Base-by-base conservation (phyloP, 331 rosid species). In the Pyracantha coccinea region DNA sequence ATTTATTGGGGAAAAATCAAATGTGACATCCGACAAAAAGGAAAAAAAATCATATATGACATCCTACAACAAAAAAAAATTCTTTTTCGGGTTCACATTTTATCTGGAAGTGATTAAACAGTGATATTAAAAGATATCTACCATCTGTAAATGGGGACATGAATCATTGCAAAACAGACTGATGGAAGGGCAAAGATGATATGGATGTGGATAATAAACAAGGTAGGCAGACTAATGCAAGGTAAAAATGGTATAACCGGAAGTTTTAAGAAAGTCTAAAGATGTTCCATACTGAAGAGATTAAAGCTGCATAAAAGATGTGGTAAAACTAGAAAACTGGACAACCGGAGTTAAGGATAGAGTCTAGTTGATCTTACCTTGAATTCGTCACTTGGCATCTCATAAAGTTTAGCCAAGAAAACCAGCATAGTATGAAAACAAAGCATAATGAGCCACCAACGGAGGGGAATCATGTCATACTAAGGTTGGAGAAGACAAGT, bases 341-440 rank as follows among this genome's bases (percentile, higher is more conserved):
- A 27, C 14, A 15, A 24, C 65, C 4, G 32, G 20, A 59, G 65
- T 29, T 8, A 15, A 50, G 32, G 14, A n/a, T 44, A 62, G 2
- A 7, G 38, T 52, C 41, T 17, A 66, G 19, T 24, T 69, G 31
- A 77, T 76, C 87, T 84, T 66, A 92, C 99, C 96, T 90, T 84
- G 85, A 94, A 94, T 69, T 92, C 97, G 25, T 94, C 97, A 73
- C 8, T 23, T 27, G 99, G 82, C 96, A 94, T 85, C 84, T 87
- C 97, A 44, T 44, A 58, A 33, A 94, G 89, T 72, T 86, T 84
- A 69, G 79, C n/a, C n/a, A n/a, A n/a, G 29, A 28, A 28, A 28
- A 4, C 29, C 4, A 28, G 3, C 29, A 28, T 28, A 28, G 29
- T 28, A 0, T 28, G 4, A 28, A 28, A 28, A 28, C 29, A 28